A percentile compares a stretch with the other conserved stretches of the same genome.
phyloP scores from a whole-genome alignment of 441 rosid genomes.

The Erodium texanum region DNA sequence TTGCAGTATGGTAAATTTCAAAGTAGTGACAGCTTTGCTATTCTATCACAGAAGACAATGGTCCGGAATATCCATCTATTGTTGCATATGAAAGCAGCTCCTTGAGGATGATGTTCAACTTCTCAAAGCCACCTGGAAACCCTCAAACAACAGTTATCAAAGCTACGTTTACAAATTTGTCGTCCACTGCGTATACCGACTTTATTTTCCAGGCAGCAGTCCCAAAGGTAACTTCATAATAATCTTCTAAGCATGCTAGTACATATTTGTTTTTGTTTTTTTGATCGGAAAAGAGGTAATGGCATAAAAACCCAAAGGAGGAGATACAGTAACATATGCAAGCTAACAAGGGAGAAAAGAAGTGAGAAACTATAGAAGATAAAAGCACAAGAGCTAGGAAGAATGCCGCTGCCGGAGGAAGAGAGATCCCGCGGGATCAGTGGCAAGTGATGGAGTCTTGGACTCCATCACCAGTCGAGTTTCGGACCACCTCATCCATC shows the following conservation, averaged over 20 bases:
- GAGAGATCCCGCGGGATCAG: no score
- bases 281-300: no score
- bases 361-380: no score
- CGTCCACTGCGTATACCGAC: constrained; percentile 51
- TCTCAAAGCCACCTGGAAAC: constrained; percentile 71
- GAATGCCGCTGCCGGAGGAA: no score
- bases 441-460: no score
- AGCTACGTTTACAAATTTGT: constrained; percentile 73
- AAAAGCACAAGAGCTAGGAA: no score
- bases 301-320: no score
- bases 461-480: no score
- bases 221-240: constrained; percentile 65
- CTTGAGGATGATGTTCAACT: constrained; percentile 67
- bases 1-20: not conserved
- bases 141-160: constrained; percentile 56
- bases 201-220: constrained; percentile 97
- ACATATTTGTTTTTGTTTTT: not conserved
- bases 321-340: no score
- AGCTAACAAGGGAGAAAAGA: no score
- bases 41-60: constrained; percentile 57
- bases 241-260: not conserved
- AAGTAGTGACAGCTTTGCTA: constrained; percentile 18
- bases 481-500: no score
- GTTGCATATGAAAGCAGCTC: constrained; percentile 82
- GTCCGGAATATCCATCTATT: constrained; percentile 62